These are phyloP conservation scores for Barnettozyma siamensis DNA, from an alignment of 805 yeast genomes.

Conservation along the genomic window DNA sequence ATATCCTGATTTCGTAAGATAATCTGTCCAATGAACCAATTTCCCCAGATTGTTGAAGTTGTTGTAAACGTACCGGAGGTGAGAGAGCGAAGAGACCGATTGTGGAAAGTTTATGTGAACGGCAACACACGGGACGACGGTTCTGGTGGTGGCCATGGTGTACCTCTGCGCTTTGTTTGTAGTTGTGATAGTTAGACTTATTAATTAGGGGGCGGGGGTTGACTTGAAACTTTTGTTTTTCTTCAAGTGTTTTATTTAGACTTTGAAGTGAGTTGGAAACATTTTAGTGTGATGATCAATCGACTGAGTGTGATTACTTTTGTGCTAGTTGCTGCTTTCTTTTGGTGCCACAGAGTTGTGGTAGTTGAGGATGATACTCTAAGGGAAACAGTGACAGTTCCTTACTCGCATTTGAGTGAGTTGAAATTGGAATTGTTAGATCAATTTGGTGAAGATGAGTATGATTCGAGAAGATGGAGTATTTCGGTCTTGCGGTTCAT, in stretches of 20 bases:
- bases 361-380: neutral
- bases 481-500: conserved; percentile 5
- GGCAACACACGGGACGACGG: conserved; percentile 4
- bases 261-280: too few species aligned
- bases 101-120: conserved; percentile 11
- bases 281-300: neutral
- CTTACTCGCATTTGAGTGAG: neutral
- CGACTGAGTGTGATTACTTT: neutral
- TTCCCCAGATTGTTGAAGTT: conserved; percentile 8
- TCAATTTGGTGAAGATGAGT: neutral
- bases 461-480: conserved; percentile 13
- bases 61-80: conserved; percentile 7
- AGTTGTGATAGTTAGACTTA: too few species aligned
- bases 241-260: too few species aligned
- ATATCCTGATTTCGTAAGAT: conserved; percentile 11
- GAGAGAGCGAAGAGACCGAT: neutral
- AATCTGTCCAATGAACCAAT: conserved; percentile 13
- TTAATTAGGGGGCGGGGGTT: too few species aligned
- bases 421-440: neutral
- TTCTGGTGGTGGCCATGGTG: neutral
- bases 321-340: neutral
- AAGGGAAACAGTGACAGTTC: neutral
- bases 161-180: too few species aligned
- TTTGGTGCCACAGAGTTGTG: too few species aligned
- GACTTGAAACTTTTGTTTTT: too few species aligned